A percentile compares a stretch with the other conserved stretches of the same genome.
Evolutionary conservation across 495 filamentous ascomycete species (phyloP).

Genomic region (Rhypophila decipiens): DNA sequence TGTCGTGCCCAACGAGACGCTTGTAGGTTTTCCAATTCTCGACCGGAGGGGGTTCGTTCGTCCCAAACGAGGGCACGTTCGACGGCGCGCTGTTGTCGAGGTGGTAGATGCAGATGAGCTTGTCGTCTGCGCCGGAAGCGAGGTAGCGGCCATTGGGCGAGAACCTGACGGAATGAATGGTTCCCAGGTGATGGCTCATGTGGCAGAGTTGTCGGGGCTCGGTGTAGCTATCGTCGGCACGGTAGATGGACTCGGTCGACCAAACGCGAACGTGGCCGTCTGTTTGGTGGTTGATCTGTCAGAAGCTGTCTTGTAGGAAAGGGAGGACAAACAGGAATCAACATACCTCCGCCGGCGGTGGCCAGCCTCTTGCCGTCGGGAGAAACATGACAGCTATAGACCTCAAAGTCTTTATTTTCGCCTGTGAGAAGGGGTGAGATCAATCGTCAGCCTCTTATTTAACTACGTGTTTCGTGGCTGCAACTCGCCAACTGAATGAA

Average conservation of each 20-base stretch:
- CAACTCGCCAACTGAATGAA: not conserved
- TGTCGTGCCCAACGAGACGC: slow-evolving; percentile 91
- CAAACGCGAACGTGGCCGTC: slow-evolving; percentile 97
- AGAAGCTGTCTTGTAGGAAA: not conserved
- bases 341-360: slow-evolving; percentile 80
- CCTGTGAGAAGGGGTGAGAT: slow-evolving; percentile 42
- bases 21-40: slow-evolving; percentile 96
- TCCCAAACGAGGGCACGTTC: slow-evolving; percentile 70
- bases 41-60: slow-evolving; percentile 84
- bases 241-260: slow-evolving; percentile 90
- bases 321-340: not conserved
- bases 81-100: slow-evolving; percentile 76
- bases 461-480: not conserved
- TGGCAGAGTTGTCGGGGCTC: slow-evolving; percentile 93
- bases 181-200: slow-evolving; percentile 96
- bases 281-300: slow-evolving; percentile 12
- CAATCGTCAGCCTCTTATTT: not conserved
- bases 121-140: slow-evolving; percentile 94
- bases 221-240: slow-evolving; percentile 60
- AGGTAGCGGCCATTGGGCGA: slow-evolving; percentile 89
- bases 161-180: slow-evolving; percentile 94
- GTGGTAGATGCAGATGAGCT: slow-evolving; percentile 93
- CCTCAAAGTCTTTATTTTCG: slow-evolving; percentile 94
- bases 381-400: slow-evolving; percentile 95
- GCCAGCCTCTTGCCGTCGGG: slow-evolving; percentile 87